These are phyloP conservation scores for Colletotrichum australisinense DNA, from an alignment of 2,329 filamentous ascomycete genomes.

Conservation along the genomic window DNA sequence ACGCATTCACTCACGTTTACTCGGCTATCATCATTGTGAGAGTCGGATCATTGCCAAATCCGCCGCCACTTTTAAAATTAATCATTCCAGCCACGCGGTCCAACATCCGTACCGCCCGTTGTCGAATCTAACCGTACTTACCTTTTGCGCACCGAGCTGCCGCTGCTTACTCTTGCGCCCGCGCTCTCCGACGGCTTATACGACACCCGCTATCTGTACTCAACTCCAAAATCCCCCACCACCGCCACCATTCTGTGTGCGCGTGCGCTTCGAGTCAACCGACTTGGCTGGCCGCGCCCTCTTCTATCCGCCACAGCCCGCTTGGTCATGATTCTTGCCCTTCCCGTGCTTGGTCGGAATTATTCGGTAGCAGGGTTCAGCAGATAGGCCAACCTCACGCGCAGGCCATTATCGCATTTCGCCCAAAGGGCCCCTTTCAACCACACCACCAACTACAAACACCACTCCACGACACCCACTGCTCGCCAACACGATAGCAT, in stretches of 20 bases:
- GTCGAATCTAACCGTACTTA: constrained; percentile 7
- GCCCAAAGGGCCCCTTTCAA: not conserved
- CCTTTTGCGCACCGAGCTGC: constrained; percentile 2
- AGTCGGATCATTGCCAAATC: constrained; percentile 17
- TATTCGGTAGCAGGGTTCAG: constrained; percentile 20
- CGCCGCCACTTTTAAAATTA: constrained; percentile 21
- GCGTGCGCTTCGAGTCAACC: constrained; percentile 1
- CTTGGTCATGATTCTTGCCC: constrained; percentile 35
- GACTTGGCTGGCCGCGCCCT: constrained; percentile 10
- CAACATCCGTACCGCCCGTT: not conserved
- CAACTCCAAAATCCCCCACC: constrained; percentile 6
- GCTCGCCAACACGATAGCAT: constrained; percentile 7
- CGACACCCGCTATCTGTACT: constrained; percentile 3
- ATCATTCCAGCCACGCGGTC: constrained; percentile 20
- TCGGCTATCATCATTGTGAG: not conserved
- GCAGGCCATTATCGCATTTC: not conserved
- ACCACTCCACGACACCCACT: not conserved
- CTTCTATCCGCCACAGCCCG: constrained; percentile 4
- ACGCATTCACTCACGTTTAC: not conserved
- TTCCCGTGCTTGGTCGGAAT: constrained; percentile 18
- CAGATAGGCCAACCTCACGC: constrained; percentile 10
- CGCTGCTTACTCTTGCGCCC: constrained; percentile 3
- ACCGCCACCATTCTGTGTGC: not conserved
- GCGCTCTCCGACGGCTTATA: constrained; percentile 28
- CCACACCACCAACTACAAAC: not conserved